Evolutionary conservation across 495 filamentous ascomycete species (phyloP), one percentile per base, ranked within the genome.

Genomic region (Penicillium cosmopolitanum): DNA sequence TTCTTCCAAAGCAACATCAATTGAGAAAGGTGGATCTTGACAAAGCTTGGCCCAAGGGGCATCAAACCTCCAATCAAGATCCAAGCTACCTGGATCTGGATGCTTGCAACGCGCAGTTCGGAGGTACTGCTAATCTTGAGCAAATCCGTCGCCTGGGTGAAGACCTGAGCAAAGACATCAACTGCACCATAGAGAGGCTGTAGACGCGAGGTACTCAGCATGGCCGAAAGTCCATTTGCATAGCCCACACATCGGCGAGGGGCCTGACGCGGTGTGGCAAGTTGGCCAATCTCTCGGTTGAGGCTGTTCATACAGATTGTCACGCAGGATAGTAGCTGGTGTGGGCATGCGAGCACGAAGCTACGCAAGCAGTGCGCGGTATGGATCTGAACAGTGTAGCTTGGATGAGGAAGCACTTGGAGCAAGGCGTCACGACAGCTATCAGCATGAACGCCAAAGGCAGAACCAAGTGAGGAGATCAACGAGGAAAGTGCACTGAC

Each of bases 1-100:
- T 97, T 98, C 71, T 96, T 97, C 95, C 95, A 99, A 12, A 99
- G 81, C n/a, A 98, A 75, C 53, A 98, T 87, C 47, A 99, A 78
- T 71, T 98, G 95, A 3, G 94, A 94, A 18, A 99, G 82, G 77
- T 98, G 95, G 42, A 97, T 98, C 74, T 99, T 99, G 73, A 98
- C 94, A 70, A 99, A 99, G 69, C 96, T 97, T 5, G 96, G 96
- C 0, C 95, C 95, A 2, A 98, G 80, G 7, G 93, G 90, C 96
- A 98, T 98, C 23, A 99, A 75, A 0, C 95, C 95, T 35, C 95
- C 95, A 56, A 99, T 96, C 53, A 99, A 74, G 44, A 96, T 96
- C 95, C 95, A 99, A 18, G 95, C 94, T 5, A 98, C 93, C 65
- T 99, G 95, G 36, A 99, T 92, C 68, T 99, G 95, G 15, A 92